Evolutionary conservation across 2,329 filamentous ascomycete genomes (phyloP), one percentile per base, ranked within the genome.

Genomic region (Diaporthe amygdali): DNA sequence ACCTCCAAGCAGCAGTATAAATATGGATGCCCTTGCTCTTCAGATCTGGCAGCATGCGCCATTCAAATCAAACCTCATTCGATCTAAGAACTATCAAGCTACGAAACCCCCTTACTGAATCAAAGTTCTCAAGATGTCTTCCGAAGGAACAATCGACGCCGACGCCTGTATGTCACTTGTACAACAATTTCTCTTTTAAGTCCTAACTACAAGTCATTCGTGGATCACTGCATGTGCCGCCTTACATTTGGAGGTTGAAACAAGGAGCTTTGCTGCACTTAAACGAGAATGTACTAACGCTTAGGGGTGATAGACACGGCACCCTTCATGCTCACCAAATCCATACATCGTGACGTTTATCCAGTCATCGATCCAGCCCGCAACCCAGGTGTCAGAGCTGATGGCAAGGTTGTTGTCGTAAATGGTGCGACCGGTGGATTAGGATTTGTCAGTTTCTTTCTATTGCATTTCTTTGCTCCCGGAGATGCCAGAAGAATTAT

Each of bases 351-450:
- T 25, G 72, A 78, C 37, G 74, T 77, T 3, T 79, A 79, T 39
- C 72, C 72, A 3, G 74, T 74, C 4, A 74, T 78, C 12, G 64
- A 73, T 25, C 74, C 77, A 20, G 67, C 41, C 34, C 41, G 69
- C 5, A 77, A 77, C 30, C 73, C 74, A 4, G 47, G 41, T 6
- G 75, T 72, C 22, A 47, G 27, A 2, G 71, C 54, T n/a, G 71
- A 73, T 7, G 74, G 74, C 4, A 78, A 77, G 49, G 74, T 78
- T 15, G 74, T 77, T 4, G 66, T 79, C 12, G 73, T 78, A 32
- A 77, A 75, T 5, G 76, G 79, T 9, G 77, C 76, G 2, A 72
- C 69, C 63, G 71, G 76, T 44, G 80, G 80, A 41, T 44, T 81
- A 37, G 79, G 79, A 15, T 75, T 69, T 30, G 79, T 79, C 69